These are phyloP conservation scores for Cryptococcus sp. DNA, from an alignment of 1,284 basidiomycete genomes.

Conservation along the genomic window DNA sequence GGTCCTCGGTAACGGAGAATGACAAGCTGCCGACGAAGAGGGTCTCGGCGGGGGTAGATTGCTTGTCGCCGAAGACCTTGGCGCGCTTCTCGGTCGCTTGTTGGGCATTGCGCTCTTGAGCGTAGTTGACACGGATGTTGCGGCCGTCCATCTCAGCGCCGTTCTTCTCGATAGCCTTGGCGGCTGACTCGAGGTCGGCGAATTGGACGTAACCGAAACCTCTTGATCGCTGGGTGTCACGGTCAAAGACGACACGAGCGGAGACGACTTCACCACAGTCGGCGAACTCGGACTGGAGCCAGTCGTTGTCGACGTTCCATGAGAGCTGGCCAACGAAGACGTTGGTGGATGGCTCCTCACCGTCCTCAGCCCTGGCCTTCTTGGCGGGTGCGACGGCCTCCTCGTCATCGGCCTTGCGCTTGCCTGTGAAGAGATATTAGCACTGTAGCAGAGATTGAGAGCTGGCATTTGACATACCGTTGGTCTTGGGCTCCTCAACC, in stretches of 20 bases:
- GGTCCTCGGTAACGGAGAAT: conserved; percentile 78
- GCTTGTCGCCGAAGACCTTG: conserved; percentile 71
- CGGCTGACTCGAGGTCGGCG: conserved; percentile 62
- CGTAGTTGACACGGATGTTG: conserved; percentile 81
- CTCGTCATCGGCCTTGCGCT: conserved; percentile 84
- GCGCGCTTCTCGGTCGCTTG: conserved; percentile 72
- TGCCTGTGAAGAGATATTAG: conserved; percentile 56
- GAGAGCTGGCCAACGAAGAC: conserved; percentile 93
- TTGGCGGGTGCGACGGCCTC: conserved; percentile 72
- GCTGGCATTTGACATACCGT: conserved; percentile 54
- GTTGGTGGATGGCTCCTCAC: conserved; percentile 65
- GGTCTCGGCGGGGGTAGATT: conserved; percentile 70
- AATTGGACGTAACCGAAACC: conserved; percentile 98
- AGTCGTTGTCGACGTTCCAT: conserved; percentile 98
- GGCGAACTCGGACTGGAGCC: conserved; percentile 88
- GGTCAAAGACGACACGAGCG: conserved; percentile 89
- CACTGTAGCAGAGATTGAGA: background rate
- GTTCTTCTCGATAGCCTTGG: conserved; percentile 75
- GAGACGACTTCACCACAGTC: conserved; percentile 83
- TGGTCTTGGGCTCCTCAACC: conserved; percentile 57
- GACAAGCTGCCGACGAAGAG: conserved; percentile 92
- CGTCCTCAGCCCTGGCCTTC: conserved; percentile 51
- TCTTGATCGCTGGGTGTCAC: conserved; percentile 79
- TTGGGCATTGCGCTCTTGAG: conserved; percentile 57
- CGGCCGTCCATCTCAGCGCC: conserved; percentile 90